Percentiles rank a stretch among this genome's conserved stretches.
Conservation (phyloP, 305 asterid genomes). For the Galium porrigens region DNA sequence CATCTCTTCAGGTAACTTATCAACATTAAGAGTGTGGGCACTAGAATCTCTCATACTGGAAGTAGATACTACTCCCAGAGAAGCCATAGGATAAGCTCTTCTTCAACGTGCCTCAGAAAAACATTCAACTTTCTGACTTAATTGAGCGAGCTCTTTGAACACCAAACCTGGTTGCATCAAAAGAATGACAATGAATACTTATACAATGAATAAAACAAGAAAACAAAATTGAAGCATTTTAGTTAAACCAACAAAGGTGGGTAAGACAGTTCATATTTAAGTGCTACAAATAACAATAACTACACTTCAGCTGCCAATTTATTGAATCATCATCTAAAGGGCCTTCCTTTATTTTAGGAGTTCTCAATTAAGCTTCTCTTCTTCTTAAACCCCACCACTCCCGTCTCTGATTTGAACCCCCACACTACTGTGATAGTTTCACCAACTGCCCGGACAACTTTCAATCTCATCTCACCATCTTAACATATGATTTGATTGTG, state of each 20-base stretch:
- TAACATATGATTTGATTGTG: no score
- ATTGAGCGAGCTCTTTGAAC: not conserved
- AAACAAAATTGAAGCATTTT: not conserved
- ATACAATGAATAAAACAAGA: not conserved
- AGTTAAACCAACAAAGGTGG: not conserved
- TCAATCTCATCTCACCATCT: not conserved
- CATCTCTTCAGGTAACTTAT: conserved; percentile 43
- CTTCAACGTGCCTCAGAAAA: conserved; percentile 17
- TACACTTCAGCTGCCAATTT: not conserved
- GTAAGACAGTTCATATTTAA: not conserved
- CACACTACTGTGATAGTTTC: not conserved
- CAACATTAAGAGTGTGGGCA: conserved; percentile 33
- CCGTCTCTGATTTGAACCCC: no score
- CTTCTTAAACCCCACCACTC: not conserved
- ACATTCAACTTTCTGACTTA: conserved; percentile 19
- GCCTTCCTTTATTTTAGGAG: not conserved
- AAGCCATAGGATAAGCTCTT: conserved; percentile 26
- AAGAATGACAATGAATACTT: not conserved
- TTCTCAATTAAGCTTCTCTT: not conserved
- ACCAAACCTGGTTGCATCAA: not conserved
- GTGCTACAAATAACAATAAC: not conserved
- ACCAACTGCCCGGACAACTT: not conserved
- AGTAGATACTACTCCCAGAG: conserved; percentile 34
- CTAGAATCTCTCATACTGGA: conserved; percentile 32
- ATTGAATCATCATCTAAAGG: not conserved